Conservation (phyloP, 108 stramenopile species). For the Cyclotella distinguenda region DNA sequence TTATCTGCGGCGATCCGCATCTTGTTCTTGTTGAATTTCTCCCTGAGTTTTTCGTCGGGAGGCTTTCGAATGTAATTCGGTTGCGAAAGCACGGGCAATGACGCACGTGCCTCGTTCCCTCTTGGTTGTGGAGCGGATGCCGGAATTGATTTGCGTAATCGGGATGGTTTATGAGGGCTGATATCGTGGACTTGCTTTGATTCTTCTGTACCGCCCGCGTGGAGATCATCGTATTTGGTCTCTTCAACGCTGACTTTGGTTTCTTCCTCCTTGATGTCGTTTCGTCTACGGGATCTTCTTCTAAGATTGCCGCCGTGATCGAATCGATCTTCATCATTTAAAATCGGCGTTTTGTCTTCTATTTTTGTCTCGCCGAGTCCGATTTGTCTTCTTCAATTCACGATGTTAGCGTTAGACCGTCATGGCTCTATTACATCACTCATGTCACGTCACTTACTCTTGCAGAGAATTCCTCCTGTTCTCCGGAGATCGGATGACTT, state of each 20-base stretch:
- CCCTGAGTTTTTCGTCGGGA: conserved; percentile 37
- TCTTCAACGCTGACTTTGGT: neutral
- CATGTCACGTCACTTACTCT: too few species aligned
- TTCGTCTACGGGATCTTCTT: conserved; percentile 19
- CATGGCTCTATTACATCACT: too few species aligned
- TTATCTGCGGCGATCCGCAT: conserved; percentile 38
- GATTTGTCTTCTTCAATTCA: neutral
- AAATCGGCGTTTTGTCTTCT: neutral
- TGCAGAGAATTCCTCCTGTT: neutral
- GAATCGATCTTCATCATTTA: neutral
- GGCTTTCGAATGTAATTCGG: conserved; percentile 33
- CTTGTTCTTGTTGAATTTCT: conserved; percentile 36
- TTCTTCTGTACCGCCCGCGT: neutral
- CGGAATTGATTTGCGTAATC: neutral
- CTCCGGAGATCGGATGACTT: neutral
- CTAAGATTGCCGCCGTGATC: conserved; percentile 8
- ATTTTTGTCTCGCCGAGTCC: conserved; percentile 6
- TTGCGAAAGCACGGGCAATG: conserved; percentile 20
- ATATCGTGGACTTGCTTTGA: neutral
- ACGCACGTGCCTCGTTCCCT: neutral
- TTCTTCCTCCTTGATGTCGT: conserved; percentile 1
- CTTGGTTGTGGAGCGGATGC: neutral
- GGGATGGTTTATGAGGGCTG: neutral
- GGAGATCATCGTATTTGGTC: neutral
- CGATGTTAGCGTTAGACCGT: too few species aligned